Percentiles rank a stretch among this genome's conserved stretches.
phyloP scores from a whole-genome alignment of 2,329 filamentous ascomycete genomes.

The Ploettnerulaceae sp. region DNA sequence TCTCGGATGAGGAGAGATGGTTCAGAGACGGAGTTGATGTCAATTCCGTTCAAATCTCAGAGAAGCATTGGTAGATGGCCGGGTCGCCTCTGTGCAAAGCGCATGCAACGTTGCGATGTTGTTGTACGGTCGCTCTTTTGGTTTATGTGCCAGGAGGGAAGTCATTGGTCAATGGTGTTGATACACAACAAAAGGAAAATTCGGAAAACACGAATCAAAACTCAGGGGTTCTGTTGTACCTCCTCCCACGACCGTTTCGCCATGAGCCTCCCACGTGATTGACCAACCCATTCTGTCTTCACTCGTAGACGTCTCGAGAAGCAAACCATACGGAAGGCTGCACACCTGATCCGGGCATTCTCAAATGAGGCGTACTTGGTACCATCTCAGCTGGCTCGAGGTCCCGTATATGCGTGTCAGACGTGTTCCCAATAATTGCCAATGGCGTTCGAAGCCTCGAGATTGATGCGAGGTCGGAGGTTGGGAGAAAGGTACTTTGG shows the following conservation, averaged over 20 bases:
- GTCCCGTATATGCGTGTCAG: no score
- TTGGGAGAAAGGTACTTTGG: no score
- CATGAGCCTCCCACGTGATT: conserved; percentile 11
- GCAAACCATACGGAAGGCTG: neutral
- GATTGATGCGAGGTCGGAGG: no score
- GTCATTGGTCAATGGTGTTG: neutral
- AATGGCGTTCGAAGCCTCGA: no score
- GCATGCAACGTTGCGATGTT: conserved; percentile 34
- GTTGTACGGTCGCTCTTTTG: no score
- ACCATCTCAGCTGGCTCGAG: no score
- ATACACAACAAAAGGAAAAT: conserved; percentile 42
- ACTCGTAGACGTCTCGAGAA: neutral
- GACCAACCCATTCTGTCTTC: neutral
- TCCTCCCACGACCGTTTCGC: conserved; percentile 3
- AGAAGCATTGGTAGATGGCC: conserved; percentile 57
- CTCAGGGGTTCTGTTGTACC: conserved; percentile 1
- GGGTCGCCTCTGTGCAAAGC: neutral
- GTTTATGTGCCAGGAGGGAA: conserved; percentile 1
- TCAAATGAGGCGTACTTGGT: neutral
- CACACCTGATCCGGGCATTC: neutral
- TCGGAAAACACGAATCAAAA: neutral
- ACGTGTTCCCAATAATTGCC: no score
- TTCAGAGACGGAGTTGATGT: conserved; percentile 66
- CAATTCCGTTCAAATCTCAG: conserved; percentile 59
- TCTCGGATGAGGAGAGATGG: conserved; percentile 60